phyloP scores from a whole-genome alignment of 306 rosid genomes.

The Prunus salicina region DNA sequence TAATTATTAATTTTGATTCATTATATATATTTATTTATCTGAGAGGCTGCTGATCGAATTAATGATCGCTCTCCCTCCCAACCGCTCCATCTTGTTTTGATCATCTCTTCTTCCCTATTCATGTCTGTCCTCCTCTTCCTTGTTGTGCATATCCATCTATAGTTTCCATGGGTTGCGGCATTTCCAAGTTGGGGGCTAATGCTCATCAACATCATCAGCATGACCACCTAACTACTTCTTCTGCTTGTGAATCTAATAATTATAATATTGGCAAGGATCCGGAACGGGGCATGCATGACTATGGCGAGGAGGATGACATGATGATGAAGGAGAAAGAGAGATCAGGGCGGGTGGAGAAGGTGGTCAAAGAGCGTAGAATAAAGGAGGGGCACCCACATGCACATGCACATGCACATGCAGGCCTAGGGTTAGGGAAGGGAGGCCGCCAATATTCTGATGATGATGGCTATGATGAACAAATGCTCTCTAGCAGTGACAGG shows the following conservation, averaged over 20 bases:
- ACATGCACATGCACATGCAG: not conserved
- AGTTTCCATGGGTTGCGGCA: constrained; percentile 63
- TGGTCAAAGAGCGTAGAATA: not conserved
- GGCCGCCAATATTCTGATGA: not conserved
- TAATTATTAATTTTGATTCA: no score
- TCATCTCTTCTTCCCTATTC: not conserved
- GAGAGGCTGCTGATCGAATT: not conserved
- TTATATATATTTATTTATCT: no score
- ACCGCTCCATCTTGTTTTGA: constrained; percentile 18
- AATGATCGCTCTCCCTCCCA: not conserved
- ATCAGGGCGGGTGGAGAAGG: not conserved
- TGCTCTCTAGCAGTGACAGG: not conserved
- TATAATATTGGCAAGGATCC: not conserved
- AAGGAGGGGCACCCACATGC: not conserved
- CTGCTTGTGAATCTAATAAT: not conserved
- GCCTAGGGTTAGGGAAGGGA: not conserved
- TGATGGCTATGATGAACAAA: not conserved
- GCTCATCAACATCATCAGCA: not conserved
- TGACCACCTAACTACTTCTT: not conserved
- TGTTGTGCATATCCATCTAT: no score
- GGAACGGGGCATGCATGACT: not conserved
- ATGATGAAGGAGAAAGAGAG: constrained; percentile 9
- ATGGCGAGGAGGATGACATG: not conserved
- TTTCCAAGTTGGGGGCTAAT: constrained; percentile 26
- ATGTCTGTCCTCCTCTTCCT: not conserved